phyloP scores from a whole-genome alignment of 768 basidiomycete species.

The Naganishia vaughanmartiniae region DNA sequence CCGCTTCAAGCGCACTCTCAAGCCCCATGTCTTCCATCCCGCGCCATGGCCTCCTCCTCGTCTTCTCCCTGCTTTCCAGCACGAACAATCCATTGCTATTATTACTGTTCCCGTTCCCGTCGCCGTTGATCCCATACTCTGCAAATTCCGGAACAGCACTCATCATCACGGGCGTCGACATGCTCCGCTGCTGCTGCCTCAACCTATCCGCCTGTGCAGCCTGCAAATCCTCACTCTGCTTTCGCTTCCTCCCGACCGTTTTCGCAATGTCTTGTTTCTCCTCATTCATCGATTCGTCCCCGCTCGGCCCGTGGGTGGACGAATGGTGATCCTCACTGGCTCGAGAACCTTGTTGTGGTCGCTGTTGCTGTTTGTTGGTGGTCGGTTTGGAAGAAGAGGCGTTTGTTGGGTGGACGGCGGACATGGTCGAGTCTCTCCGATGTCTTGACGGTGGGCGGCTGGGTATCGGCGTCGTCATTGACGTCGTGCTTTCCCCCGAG shows the following conservation, averaged over 20 bases:
- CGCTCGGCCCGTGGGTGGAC: neutral
- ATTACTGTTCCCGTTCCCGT: no score
- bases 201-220: no score
- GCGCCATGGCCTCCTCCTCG: neutral
- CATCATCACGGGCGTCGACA: neutral
- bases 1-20: neutral
- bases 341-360: no score
- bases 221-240: constrained; percentile 10
- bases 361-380: no score
- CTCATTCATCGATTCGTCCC: constrained; percentile 3
- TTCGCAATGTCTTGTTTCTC: constrained; percentile 8
- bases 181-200: neutral
- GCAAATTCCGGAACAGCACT: neutral
- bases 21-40: constrained; percentile 1
- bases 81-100: neutral
- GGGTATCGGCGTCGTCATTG: constrained; percentile 1
- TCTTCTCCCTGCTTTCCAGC: neutral
- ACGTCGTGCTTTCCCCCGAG: neutral
- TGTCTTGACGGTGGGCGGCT: constrained; percentile 5
- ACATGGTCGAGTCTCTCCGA: neutral
- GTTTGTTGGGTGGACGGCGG: neutral
- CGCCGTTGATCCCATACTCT: neutral
- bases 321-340: neutral
- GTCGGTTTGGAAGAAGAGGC: no score
- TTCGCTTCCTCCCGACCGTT: constrained; percentile 11